Base-by-base conservation (phyloP, 441 rosid genomes). In the Pelargonium citronellum region DNA sequence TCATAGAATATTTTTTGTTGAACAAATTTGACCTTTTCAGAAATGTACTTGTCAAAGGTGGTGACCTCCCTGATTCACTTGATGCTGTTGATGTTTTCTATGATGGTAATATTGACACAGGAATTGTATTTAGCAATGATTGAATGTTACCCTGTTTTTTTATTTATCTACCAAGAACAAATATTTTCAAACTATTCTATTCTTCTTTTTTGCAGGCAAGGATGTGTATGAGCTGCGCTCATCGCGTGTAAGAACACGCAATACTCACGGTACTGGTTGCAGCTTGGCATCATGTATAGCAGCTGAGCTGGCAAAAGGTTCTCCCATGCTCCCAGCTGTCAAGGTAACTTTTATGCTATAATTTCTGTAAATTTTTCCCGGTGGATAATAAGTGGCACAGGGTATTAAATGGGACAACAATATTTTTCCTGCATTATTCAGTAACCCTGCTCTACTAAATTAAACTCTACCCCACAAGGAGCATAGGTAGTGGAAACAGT, bases 201-300 rank as follows among this genome's bases (percentile, higher is more conserved):
- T 17, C 27, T 61, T 46, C 27, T 44, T 27, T n/a, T 57, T 64
- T 61, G 62, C 83, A 95, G 98, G 99, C 30, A 74, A 81, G 65
- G 83, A 82, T 22, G 82, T 80, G 80, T 79, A 87, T 74, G 97
- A 90, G 73, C 82, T 95, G 69, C 72, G 79, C 69, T 83, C 87
- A 44, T 69, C 90, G 63, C 95, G 99, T 46, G 73, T 92, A 76
- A 79, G 77, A 77, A 95, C 98, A 72, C 83, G 75, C 69, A 92
- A 92, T 64, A 88, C 96, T 75, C 97, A 92, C 74, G 99, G 99
- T 70, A 90, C 99, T 71, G 99, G 99, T 69, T 95, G 99, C 84
- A 92, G 88, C 72, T 80, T 95, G 87, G 99, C 97, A 37, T 95
- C 99, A 15, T 87, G 91, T 55, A 89, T 95, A 75, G 98, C 99